Evolutionary conservation across 139 green algal genomes (phyloP).

Genomic region (Chlamydomonas schloesseri): DNA sequence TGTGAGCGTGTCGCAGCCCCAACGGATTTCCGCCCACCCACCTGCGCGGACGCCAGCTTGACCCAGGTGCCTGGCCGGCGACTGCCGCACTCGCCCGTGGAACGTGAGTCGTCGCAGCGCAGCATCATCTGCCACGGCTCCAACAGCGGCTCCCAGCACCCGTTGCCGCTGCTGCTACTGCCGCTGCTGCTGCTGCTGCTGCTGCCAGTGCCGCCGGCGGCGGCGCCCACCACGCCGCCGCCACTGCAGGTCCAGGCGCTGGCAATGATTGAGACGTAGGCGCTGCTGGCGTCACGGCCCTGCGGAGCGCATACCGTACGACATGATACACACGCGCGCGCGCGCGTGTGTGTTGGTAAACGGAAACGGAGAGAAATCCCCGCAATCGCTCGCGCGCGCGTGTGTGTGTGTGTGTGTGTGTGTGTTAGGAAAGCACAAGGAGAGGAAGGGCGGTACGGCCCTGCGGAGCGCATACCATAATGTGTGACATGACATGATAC

Average conservation of each 20-base stretch:
- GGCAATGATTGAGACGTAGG: slow-evolving; percentile 55
- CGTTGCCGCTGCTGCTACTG: slow-evolving; percentile 54
- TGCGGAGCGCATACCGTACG: not conserved
- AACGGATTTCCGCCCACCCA: not conserved
- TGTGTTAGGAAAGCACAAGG: too few species aligned
- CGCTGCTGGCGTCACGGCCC: slow-evolving; percentile 38
- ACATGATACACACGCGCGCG: too few species aligned
- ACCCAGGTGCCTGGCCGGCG: slow-evolving; percentile 59
- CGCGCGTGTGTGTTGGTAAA: too few species aligned
- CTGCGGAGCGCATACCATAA: too few species aligned
- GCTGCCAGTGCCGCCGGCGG: slow-evolving; percentile 36
- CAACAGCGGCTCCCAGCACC: slow-evolving; percentile 86
- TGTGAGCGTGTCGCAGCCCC: too few species aligned
- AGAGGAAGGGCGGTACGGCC: too few species aligned
- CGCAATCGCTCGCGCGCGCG: too few species aligned
- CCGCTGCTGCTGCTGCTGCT: slow-evolving; percentile 89
- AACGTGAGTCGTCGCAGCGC: slow-evolving; percentile 57
- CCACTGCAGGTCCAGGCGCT: slow-evolving; percentile 56
- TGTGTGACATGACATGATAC: too few species aligned
- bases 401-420: too few species aligned
- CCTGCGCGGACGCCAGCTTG: slow-evolving; percentile 36
- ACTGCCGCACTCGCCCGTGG: slow-evolving; percentile 31
- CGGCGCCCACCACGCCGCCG: too few species aligned
- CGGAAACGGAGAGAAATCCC: too few species aligned
- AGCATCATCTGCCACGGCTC: slow-evolving; percentile 83